Percentiles rank a stretch among this genome's conserved stretches.
These are phyloP conservation scores for Gossypium davidsonii DNA, from an alignment of 441 rosid genomes.

Conservation along the genomic window DNA sequence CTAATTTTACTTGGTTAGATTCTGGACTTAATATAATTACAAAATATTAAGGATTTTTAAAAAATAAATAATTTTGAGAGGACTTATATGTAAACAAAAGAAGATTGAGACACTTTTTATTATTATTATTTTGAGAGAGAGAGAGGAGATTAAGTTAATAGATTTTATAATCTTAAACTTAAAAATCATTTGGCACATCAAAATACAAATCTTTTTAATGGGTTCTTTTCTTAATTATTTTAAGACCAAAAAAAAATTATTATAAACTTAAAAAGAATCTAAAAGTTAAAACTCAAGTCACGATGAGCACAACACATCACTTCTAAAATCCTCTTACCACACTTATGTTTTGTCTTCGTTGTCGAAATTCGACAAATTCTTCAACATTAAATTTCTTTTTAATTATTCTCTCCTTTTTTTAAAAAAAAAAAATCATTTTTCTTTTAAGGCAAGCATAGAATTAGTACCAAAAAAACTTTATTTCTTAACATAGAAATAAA, in stretches of 20 bases:
- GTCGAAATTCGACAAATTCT: constrained; percentile 3
- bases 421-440: no score
- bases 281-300: neutral
- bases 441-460: neutral
- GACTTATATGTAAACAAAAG: no score
- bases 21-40: no score
- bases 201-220: neutral
- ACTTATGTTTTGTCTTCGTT: neutral
- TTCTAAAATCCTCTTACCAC: neutral
- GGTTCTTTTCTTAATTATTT: neutral
- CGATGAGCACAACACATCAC: neutral
- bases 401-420: neutral
- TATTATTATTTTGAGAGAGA: no score
- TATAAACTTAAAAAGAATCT: neutral
- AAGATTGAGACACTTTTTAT: no score
- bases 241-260: neutral
- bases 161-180: neutral
- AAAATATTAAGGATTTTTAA: no score
- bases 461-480: neutral
- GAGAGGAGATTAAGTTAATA: no score
- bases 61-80: no score
- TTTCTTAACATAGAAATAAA: no score
- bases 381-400: neutral
- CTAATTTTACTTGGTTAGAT: constrained; percentile 9
- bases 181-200: neutral